Conservation (phyloP, 805 yeast species). For the Wickerhamomyces rabaulensis region DNA sequence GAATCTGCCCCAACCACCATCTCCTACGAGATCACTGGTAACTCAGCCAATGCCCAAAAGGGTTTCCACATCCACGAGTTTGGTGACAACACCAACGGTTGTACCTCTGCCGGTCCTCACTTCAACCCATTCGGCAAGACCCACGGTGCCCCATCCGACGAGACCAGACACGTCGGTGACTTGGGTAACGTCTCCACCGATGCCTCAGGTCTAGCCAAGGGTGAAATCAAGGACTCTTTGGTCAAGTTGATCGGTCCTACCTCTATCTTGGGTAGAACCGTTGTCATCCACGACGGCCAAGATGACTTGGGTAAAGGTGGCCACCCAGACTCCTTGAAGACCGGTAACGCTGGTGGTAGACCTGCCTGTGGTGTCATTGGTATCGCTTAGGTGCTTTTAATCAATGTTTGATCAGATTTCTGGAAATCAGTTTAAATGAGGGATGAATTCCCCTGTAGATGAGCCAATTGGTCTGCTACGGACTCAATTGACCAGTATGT, state of each 20-base stretch:
- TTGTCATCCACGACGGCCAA: constrained; percentile 86
- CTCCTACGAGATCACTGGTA: constrained; percentile 85
- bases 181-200: constrained; percentile 92
- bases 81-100: constrained; percentile 99
- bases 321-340: constrained; percentile 82
- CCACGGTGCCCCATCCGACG: constrained; percentile 91
- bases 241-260: constrained; percentile 81
- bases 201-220: constrained; percentile 85
- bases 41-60: constrained; percentile 79
- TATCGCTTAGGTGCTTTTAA: constrained; percentile 1
- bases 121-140: constrained; percentile 86
- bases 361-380: constrained; percentile 99
- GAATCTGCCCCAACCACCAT: constrained; percentile 82
- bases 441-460: background rate
- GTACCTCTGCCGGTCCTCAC: constrained; percentile 98
- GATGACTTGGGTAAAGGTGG: constrained; percentile 97
- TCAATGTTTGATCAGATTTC: too few species aligned
- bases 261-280: constrained; percentile 91
- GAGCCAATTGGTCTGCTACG: background rate
- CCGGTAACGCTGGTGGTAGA: constrained; percentile 98
- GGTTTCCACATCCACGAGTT: constrained; percentile 98
- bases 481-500: background rate
- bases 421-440: too few species aligned
- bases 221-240: constrained; percentile 70
- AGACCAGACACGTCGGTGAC: constrained; percentile 87